Base-by-base conservation (phyloP, 768 basidiomycete species). In the Antrodiella citrinella region DNA sequence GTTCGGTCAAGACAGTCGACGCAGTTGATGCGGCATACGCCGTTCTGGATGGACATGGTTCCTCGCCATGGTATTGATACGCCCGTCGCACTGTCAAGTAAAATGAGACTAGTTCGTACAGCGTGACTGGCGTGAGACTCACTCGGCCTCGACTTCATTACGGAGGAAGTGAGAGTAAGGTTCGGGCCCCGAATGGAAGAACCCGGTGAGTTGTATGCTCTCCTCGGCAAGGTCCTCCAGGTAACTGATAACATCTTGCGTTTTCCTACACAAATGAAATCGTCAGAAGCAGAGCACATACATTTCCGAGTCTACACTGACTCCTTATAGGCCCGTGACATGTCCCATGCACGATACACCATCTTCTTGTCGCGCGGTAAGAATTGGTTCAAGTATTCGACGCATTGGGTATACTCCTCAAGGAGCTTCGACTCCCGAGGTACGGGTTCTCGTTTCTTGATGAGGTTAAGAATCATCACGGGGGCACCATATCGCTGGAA, bases 1-100 rank as follows among this genome's bases (percentile, higher is more conserved):
- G 95, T 98, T 10, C 95, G 82, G 65, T 96, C 93, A 12, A 99
- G 71, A 60, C 95, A 99, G 60, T 99, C 95, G 0, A 99, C 93
- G 60, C 96, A 99, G 60, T 99, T 99, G 0, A 84, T 92, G 13
- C 96, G 78, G 52, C 90, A 89, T 22, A 98, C 80, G 1, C 96
- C 96, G 43, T 86, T 91, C 67, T 99, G 96, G 9, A 99, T 68
- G 1, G 80, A 75, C 55, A 96, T 90, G 1, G 69, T 73, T 49
- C 66, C 70, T 5, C 90, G 80, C 78, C 84, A 87, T 1, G 68
- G 55, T 4, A 66, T 58, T 15, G 55, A 62, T 13, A 50, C 54
- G 25, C 70, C 67, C 25, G 63, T 67, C 56, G 43, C 62, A 54
- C 47, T 40, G 21, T 30, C 40, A 47, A 7, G n/a, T n/a, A n/a